These are phyloP conservation scores for Xylariaceae sp. DNA, from an alignment of 2,329 filamentous ascomycete genomes.

Conservation along the genomic window DNA sequence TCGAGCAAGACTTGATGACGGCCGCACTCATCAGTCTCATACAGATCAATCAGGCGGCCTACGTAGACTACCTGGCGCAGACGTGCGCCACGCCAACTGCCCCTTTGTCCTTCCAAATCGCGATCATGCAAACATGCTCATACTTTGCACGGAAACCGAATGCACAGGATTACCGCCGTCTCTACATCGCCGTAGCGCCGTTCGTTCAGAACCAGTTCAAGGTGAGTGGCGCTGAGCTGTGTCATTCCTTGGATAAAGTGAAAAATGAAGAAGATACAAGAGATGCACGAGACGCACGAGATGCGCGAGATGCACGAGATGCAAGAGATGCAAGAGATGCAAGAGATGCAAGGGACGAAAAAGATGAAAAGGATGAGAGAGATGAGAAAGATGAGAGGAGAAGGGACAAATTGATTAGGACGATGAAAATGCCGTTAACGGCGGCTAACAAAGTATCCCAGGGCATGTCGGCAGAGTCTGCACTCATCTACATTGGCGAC, in stretches of 20 bases:
- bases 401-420: too few relatives aligned
- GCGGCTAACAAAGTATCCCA: constrained; percentile 20
- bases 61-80: constrained; percentile 51
- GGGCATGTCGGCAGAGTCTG: constrained; percentile 37
- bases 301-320: too few relatives aligned
- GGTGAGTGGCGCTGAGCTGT: constrained; percentile 35
- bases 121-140: constrained; percentile 56
- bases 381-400: too few relatives aligned
- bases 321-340: too few relatives aligned
- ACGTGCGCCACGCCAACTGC: constrained; percentile 52
- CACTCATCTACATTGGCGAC: constrained; percentile 36
- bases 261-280: too few relatives aligned
- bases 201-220: constrained; percentile 54
- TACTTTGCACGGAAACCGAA: constrained; percentile 54
- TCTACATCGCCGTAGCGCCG: constrained; percentile 50
- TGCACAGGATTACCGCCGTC: constrained; percentile 44
- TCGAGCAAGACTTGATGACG: constrained; percentile 61
- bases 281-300: too few relatives aligned
- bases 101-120: constrained; percentile 56
- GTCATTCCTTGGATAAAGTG: too few relatives aligned
- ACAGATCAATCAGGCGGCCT: constrained; percentile 55
- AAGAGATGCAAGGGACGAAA: too few relatives aligned
- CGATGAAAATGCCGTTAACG: not conserved
- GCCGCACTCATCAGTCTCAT: constrained; percentile 60
- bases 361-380: too few relatives aligned